Conservation (phyloP, 768 basidiomycete genomes). For the Lentinula aciculospora region DNA sequence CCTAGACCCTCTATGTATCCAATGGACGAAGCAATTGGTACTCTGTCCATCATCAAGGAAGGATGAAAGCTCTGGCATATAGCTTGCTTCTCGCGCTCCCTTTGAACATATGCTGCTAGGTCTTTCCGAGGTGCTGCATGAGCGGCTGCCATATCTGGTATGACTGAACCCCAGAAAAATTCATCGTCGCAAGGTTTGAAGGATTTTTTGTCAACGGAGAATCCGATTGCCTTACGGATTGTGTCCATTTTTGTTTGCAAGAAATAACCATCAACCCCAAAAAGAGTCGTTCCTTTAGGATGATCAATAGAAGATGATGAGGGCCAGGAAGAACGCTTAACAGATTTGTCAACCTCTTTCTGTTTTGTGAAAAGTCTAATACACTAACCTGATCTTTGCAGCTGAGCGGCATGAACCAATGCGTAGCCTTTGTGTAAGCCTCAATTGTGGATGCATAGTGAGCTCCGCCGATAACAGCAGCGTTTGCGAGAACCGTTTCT, state of each 20-base stretch:
- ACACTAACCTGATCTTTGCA: neutral
- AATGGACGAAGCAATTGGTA: neutral
- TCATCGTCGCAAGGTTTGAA: neutral
- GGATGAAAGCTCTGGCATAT: neutral
- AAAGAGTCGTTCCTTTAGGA: neutral
- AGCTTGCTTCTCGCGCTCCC: neutral
- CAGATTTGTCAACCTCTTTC: neutral
- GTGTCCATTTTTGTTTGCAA: neutral
- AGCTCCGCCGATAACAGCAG: neutral
- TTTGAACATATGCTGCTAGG: neutral
- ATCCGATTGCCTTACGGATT: neutral
- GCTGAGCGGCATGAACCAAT: conserved; percentile 1
- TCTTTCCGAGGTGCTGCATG: neutral
- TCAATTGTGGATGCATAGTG: neutral
- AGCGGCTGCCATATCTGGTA: neutral
- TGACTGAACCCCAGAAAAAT: neutral
- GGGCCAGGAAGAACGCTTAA: neutral
- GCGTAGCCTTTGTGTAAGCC: neutral
- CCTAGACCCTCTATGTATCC: neutral
- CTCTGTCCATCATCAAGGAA: neutral
- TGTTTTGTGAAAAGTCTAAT: neutral
- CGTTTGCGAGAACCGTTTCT: neutral
- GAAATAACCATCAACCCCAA: neutral
- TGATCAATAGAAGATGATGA: neutral
- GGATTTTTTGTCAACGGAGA: neutral